phyloP scores from a whole-genome alignment of 2,329 filamentous ascomycete species.

The Lasiodiplodia sp. region DNA sequence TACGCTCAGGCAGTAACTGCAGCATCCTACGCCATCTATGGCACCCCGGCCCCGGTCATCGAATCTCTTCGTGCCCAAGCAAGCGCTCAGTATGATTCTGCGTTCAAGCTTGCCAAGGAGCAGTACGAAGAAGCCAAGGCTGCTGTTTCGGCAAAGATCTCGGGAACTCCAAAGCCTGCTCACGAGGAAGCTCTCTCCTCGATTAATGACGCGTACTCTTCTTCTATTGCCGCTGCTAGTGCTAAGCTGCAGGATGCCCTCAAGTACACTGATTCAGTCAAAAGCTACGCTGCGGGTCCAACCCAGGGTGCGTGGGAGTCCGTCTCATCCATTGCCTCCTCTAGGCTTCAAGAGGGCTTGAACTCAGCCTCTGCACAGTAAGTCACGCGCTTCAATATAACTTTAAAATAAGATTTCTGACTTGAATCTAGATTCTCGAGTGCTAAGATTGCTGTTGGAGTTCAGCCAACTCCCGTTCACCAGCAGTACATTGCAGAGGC shows the following conservation, averaged over 20 bases:
- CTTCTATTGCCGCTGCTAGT: slow-evolving; percentile 68
- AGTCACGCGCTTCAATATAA: slow-evolving; percentile 1
- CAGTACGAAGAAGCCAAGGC: slow-evolving; percentile 74
- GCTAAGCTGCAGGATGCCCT: slow-evolving; percentile 64
- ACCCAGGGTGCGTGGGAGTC: slow-evolving; percentile 61
- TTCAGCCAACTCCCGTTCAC: slow-evolving; percentile 66
- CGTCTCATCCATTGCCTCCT: slow-evolving; percentile 72
- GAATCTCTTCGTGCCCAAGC: slow-evolving; percentile 59
- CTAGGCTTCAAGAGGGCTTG: slow-evolving; percentile 73
- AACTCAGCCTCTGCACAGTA: slow-evolving; percentile 71
- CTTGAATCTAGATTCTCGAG: slow-evolving; percentile 59
- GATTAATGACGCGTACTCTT: slow-evolving; percentile 72
- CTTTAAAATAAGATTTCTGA: neutral
- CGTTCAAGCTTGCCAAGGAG: slow-evolving; percentile 70
- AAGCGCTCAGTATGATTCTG: slow-evolving; percentile 67
- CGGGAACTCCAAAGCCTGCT: slow-evolving; percentile 72
- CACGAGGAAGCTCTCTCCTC: slow-evolving; percentile 75
- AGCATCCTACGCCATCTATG: slow-evolving; percentile 64
- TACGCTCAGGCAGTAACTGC: slow-evolving; percentile 66
- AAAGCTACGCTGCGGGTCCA: slow-evolving; percentile 49
- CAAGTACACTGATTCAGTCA: slow-evolving; percentile 50
- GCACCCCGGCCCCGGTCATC: slow-evolving; percentile 55
- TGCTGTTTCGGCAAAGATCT: slow-evolving; percentile 70
- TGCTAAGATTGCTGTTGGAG: slow-evolving; percentile 71
- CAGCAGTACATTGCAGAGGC: slow-evolving; percentile 65